Evolutionary conservation across 805 yeast genomes (phyloP).

Genomic region (Starmerella potacharoeniae): DNA sequence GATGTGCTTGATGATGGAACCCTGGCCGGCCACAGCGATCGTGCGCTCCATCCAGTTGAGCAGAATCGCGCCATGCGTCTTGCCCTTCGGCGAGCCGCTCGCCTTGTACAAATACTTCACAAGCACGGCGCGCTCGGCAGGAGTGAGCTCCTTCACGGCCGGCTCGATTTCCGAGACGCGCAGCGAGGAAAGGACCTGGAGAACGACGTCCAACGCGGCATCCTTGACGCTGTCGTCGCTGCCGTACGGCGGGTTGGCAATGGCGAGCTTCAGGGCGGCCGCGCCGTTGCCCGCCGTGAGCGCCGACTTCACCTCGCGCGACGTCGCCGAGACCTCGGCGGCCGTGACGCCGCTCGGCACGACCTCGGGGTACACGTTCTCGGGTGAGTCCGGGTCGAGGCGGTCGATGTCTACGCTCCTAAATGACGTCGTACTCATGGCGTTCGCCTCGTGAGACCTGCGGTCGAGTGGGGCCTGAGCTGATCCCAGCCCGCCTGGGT

Average conservation of each 20-base stretch:
- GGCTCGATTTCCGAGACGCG: constrained; percentile 55
- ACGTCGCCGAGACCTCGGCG: constrained; percentile 44
- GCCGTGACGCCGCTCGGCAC: constrained; percentile 43
- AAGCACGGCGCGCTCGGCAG: constrained; percentile 63
- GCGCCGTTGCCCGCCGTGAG: constrained; percentile 61
- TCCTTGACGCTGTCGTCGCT: constrained; percentile 48
- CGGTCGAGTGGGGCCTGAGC: too few species aligned
- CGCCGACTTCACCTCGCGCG: constrained; percentile 47
- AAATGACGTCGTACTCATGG: constrained; percentile 20
- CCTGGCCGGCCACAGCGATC: constrained; percentile 72
- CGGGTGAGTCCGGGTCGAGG: constrained; percentile 63
- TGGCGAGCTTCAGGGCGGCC: constrained; percentile 53
- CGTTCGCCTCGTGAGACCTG: neutral
- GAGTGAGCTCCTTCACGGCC: constrained; percentile 46
- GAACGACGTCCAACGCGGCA: constrained; percentile 43
- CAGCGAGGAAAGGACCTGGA: constrained; percentile 60
- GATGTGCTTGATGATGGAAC: constrained; percentile 75
- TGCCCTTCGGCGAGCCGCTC: constrained; percentile 52
- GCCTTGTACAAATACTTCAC: constrained; percentile 78
- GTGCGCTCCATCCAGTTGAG: constrained; percentile 89
- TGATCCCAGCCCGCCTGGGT: too few species aligned
- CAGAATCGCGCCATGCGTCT: constrained; percentile 73
- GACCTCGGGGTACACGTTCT: constrained; percentile 51
- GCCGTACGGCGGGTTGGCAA: constrained; percentile 74
- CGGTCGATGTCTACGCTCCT: constrained; percentile 90